Percentiles rank a stretch among this genome's conserved stretches.
Evolutionary conservation across 371 early-diverging fungal genomes (phyloP).

Genomic region (Saksenaea vasiformis): DNA sequence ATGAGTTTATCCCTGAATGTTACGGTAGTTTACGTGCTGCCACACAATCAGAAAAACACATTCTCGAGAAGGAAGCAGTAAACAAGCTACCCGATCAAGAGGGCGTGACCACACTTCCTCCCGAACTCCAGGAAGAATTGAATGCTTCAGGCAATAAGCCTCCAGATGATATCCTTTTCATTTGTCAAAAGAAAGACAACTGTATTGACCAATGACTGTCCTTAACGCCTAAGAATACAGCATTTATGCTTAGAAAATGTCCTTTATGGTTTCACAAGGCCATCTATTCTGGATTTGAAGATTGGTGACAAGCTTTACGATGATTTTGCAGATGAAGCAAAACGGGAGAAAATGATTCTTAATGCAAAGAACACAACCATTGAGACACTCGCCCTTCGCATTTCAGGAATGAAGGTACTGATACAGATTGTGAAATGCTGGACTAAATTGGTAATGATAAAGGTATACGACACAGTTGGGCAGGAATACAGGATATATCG

Average conservation of each 20-base stretch:
- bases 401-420: conserved; percentile 67
- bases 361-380: conserved; percentile 65
- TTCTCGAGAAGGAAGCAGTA: conserved; percentile 21
- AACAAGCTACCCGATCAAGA: conserved; percentile 9
- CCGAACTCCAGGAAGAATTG: neutral
- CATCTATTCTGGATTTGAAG: conserved; percentile 82
- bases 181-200: neutral
- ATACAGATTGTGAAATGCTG: neutral
- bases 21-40: conserved; percentile 61
- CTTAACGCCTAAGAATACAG: conserved; percentile 29
- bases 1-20: conserved; percentile 67
- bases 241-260: conserved; percentile 77
- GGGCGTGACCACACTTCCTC: conserved; percentile 3
- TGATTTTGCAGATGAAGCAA: conserved; percentile 61
- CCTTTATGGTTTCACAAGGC: conserved; percentile 63
- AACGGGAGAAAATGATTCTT: conserved; percentile 58
- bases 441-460: neutral
- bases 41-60: conserved; percentile 31
- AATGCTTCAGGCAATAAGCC: conserved; percentile 11
- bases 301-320: conserved; percentile 70
- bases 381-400: conserved; percentile 53
- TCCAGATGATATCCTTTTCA: conserved; percentile 55
- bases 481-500: conserved; percentile 40
- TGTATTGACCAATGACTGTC: neutral
- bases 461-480: conserved; percentile 47